These are phyloP conservation scores for Suillus americanus DNA, from an alignment of 768 basidiomycete genomes.

Conservation along the genomic window DNA sequence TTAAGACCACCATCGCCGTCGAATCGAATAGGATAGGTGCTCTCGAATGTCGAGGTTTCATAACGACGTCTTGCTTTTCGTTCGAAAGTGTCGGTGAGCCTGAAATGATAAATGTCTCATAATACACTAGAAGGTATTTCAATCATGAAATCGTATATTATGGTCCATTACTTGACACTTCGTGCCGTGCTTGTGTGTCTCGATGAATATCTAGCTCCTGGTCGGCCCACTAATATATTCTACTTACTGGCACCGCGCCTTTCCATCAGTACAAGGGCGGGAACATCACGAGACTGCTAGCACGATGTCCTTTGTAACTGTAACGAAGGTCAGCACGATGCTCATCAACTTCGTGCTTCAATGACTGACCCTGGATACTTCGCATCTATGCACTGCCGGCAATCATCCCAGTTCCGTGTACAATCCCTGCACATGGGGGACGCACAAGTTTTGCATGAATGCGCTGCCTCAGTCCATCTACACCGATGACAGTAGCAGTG, in stretches of 20 bases:
- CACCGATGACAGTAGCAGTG: not conserved
- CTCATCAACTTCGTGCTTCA: not conserved
- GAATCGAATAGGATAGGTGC: not conserved
- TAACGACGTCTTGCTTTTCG: not conserved
- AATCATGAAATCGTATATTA: not conserved
- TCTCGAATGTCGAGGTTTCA: not conserved
- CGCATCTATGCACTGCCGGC: not conserved
- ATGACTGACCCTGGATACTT: constrained; percentile 3
- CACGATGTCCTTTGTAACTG: not conserved
- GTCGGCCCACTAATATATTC: not conserved
- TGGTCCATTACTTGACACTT: not conserved
- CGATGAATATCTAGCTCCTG: not conserved
- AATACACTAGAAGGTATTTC: not conserved
- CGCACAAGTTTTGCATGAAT: not conserved
- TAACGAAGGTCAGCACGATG: not conserved
- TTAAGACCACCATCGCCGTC: not conserved
- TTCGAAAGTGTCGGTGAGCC: not conserved
- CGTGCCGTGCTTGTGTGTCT: not conserved
- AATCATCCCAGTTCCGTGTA: constrained; percentile 2
- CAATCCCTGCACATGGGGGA: constrained; percentile 4
- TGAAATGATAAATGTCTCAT: not conserved
- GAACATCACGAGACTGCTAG: not conserved
- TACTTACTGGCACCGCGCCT: not conserved
- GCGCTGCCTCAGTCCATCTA: not conserved
- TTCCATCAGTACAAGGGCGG: not conserved